phyloP scores from a whole-genome alignment of 2,329 filamentous ascomycete species.

The Ophiocordyceps camponoti-floridani region DNA sequence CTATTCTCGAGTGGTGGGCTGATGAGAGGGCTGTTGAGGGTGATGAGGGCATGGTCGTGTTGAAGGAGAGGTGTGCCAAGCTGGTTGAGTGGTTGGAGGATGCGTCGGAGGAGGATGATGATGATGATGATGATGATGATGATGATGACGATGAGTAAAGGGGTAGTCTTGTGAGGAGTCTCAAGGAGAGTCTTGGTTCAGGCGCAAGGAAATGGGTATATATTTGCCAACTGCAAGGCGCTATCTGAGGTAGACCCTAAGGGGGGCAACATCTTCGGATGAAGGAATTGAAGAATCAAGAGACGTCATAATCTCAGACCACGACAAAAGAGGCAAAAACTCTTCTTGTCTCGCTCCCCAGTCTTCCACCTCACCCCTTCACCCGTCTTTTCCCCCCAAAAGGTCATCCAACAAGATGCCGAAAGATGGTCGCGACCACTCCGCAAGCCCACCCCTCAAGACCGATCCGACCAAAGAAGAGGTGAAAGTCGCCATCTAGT shows the following conservation, averaged over 20 bases:
- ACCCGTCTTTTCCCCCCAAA: not conserved
- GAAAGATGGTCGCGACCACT: no score
- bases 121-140: constrained; percentile 48
- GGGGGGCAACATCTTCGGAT: no score
- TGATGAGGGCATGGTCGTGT: constrained; percentile 43
- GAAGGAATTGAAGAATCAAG: no score
- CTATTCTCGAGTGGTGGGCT: constrained; percentile 76
- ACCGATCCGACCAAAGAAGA: no score
- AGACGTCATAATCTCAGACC: not conserved
- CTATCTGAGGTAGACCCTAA: no score
- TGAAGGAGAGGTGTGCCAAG: constrained; percentile 56
- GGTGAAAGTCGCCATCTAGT: no score
- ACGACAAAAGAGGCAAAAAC: not conserved
- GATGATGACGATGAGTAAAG: constrained; percentile 28
- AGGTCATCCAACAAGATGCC: no score
- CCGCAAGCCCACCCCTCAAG: no score
- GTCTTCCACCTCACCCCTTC: not conserved
- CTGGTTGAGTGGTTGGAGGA: constrained; percentile 76
- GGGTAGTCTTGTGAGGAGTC: no score
- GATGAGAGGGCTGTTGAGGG: constrained; percentile 49
- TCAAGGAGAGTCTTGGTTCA: not conserved
- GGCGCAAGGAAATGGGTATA: no score
- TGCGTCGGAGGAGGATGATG: constrained; percentile 53
- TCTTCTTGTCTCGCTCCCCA: not conserved
- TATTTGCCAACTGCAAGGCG: no score